Evolutionary conservation across 75 land plant genomes (phyloP).

Genomic region (Sequoiadendron giganteum): DNA sequence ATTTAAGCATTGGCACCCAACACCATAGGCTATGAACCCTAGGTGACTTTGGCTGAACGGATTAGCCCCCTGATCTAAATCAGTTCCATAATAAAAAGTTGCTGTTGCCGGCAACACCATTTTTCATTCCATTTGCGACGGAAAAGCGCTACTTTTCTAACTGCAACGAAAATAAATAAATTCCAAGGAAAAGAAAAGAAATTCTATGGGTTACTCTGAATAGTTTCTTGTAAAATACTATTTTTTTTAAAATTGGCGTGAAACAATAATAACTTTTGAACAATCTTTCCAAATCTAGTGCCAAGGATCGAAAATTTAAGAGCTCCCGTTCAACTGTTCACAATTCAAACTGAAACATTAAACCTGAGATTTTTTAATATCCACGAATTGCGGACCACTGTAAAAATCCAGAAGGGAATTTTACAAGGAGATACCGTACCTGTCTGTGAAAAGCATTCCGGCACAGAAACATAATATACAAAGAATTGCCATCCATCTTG

Average conservation of each 20-base stretch:
- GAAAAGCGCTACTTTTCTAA: neutral
- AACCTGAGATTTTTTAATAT: neutral
- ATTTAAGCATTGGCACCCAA: no score
- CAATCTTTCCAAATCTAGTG: neutral
- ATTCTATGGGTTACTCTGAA: neutral
- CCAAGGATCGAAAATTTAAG: neutral
- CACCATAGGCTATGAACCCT: neutral
- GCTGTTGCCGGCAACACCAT: neutral
- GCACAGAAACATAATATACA: neutral
- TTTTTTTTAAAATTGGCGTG: neutral
- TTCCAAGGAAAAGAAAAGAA: neutral
- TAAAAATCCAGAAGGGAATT: neutral
- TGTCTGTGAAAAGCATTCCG: slow-evolving; percentile 10
- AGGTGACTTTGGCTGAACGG: neutral
- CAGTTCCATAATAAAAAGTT: neutral
- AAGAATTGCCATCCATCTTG: neutral
- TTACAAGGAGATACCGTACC: neutral
- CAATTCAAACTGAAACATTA: neutral
- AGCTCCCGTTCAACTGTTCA: neutral
- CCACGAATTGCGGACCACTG: neutral
- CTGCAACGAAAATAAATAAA: neutral
- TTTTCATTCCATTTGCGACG: neutral
- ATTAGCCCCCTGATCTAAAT: neutral
- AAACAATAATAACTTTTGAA: neutral
- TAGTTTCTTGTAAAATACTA: neutral